These are phyloP conservation scores for Alternaria brassicicola DNA, from an alignment of 2,329 filamentous ascomycete genomes.

Conservation along the genomic window DNA sequence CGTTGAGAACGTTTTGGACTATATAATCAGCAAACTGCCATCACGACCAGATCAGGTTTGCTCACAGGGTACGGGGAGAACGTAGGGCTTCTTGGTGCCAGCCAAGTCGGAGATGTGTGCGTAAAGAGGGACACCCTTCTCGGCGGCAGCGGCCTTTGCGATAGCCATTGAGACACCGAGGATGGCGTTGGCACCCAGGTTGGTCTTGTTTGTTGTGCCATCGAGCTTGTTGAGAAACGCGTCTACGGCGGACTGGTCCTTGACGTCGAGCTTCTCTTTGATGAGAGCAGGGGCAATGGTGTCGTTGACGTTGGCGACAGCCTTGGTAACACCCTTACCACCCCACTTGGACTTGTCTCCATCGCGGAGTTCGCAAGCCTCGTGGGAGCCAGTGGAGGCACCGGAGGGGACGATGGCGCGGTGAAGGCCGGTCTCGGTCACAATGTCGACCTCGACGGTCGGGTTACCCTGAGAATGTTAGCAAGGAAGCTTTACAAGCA, in stretches of 20 bases:
- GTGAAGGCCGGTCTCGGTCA: conserved; percentile 95
- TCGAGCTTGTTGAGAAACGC: conserved; percentile 60
- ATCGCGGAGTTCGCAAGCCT: conserved; percentile 61
- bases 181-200: conserved; percentile 65
- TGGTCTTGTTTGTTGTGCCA: conserved; percentile 65
- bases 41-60: neutral
- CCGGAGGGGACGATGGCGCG: conserved; percentile 97
- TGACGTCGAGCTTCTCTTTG: conserved; percentile 60
- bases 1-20: conserved; percentile 62
- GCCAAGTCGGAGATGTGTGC: conserved; percentile 62
- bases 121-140: conserved; percentile 63
- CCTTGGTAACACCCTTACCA: conserved; percentile 63
- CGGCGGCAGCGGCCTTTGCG: conserved; percentile 62
- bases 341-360: conserved; percentile 60
- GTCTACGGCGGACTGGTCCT: conserved; percentile 62
- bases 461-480: conserved; percentile 70
- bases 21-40: conserved; percentile 3
- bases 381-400: conserved; percentile 75
- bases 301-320: conserved; percentile 62
- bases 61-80: conserved; percentile 61
- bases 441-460: conserved; percentile 96
- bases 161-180: conserved; percentile 66
- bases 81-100: conserved; percentile 60
- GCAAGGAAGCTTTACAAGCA: neutral
- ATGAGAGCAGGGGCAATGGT: conserved; percentile 62